A percentile compares a stretch with the other conserved stretches of the same genome.
Conservation (phyloP, 345 rosid genomes). For the Boechera stricta region DNA sequence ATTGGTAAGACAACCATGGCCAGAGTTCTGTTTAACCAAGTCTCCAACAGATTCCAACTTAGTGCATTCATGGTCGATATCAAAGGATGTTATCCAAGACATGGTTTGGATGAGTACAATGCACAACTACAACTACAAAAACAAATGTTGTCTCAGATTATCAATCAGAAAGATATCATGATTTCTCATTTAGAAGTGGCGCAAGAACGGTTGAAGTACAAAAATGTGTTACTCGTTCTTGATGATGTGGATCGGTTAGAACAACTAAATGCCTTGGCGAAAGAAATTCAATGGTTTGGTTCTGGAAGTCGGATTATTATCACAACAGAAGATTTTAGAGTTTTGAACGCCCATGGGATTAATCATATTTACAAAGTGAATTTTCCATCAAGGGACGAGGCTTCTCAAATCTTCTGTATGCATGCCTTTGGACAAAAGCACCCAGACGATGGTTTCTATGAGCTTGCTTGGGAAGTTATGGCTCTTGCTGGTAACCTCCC, state of each 20-base stretch:
- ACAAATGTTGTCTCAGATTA: too few species aligned
- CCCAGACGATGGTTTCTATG: not conserved
- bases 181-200: too few species aligned
- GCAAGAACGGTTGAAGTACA: not conserved
- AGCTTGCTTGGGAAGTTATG: not conserved
- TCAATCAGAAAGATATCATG: too few species aligned
- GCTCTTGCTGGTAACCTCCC: not conserved
- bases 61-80: too few species aligned
- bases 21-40: too few species aligned
- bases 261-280: not conserved
- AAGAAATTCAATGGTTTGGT: not conserved
- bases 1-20: too few species aligned
- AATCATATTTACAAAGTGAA: not conserved
- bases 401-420: not conserved
- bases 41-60: too few species aligned
- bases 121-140: too few species aligned
- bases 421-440: not conserved
- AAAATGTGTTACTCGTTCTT: conserved; percentile 2
- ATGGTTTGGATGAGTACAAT: too few species aligned
- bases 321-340: not conserved
- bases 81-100: too few species aligned
- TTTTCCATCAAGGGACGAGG: not conserved
- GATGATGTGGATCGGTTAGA: not conserved
- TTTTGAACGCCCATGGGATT: not conserved
- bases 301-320: not conserved